phyloP scores from a whole-genome alignment of 345 rosid genomes.

The Xanthoceras sorbifolium region DNA sequence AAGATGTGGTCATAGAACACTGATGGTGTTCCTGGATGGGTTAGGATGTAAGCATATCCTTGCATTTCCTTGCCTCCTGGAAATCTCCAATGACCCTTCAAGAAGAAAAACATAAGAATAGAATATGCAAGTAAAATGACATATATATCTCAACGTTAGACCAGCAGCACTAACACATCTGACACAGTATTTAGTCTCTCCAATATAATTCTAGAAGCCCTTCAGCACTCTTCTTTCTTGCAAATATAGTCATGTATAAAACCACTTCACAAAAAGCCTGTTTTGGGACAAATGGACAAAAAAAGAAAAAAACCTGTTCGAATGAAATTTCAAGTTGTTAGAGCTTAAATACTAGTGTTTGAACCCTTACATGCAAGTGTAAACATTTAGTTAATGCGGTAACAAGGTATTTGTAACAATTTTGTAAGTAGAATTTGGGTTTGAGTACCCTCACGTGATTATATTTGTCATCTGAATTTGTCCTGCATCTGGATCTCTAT shows the following conservation, averaged over 20 bases:
- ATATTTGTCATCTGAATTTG: not conserved
- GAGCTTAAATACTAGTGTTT: not conserved
- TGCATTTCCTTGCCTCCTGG: slow-evolving; percentile 96
- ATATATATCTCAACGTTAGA: not conserved
- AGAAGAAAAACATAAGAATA: not conserved
- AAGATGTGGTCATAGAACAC: slow-evolving; percentile 86
- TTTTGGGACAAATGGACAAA: not conserved
- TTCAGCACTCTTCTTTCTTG: not conserved
- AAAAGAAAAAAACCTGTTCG: not conserved
- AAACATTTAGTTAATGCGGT: not conserved
- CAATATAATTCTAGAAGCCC: not conserved
- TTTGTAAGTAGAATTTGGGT: not conserved
- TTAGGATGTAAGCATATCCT: slow-evolving; percentile 93
- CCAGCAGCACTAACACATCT: not conserved
- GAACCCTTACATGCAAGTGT: not conserved
- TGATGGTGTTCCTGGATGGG: slow-evolving; percentile 98
- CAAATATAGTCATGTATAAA: not conserved
- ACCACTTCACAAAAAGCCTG: not conserved
- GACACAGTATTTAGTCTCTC: not conserved
- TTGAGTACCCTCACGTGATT: not conserved
- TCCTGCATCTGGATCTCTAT: not conserved
- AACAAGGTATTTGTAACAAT: not conserved
- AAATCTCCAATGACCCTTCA: slow-evolving; percentile 97
- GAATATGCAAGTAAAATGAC: slow-evolving; percentile 3
- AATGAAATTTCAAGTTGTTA: not conserved